Percentiles rank a stretch among this genome's conserved stretches.
phyloP scores from a whole-genome alignment of 2,329 filamentous ascomycete species.

The Eurotiales sp. region DNA sequence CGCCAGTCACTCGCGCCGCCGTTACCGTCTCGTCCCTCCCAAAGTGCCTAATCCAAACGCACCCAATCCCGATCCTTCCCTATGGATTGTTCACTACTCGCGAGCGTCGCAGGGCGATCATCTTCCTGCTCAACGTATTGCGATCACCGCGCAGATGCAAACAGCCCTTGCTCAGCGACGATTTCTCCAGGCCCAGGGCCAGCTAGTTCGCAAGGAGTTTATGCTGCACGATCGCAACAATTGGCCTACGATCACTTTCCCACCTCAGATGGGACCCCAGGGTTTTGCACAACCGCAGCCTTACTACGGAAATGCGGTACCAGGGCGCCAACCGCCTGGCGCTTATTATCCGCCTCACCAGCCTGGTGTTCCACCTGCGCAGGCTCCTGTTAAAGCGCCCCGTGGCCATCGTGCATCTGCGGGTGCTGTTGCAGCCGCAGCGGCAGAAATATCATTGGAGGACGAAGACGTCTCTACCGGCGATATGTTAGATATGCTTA shows the following conservation, averaged over 20 bases:
- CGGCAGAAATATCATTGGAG: constrained; percentile 57
- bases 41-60: constrained; percentile 67
- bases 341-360: constrained; percentile 30
- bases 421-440: constrained; percentile 30
- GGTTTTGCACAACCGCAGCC: constrained; percentile 47
- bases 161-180: constrained; percentile 46
- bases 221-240: constrained; percentile 86
- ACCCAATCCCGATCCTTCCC: constrained; percentile 69
- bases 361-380: constrained; percentile 19
- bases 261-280: constrained; percentile 50
- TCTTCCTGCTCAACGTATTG: constrained; percentile 61
- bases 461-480: constrained; percentile 85
- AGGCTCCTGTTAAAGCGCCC: constrained; percentile 30
- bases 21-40: constrained; percentile 76
- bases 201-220: constrained; percentile 86
- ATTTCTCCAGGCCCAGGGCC: constrained; percentile 67
- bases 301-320: constrained; percentile 36
- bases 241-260: constrained; percentile 81
- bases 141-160: constrained; percentile 39
- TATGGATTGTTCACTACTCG: constrained; percentile 91
- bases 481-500: constrained; percentile 85
- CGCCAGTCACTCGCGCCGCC: constrained; percentile 72
- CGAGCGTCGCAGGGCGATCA: constrained; percentile 70
- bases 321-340: constrained; percentile 28
- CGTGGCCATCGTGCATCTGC: constrained; percentile 44